Evolutionary conservation across 2,329 filamentous ascomycete genomes (phyloP).

Genomic region (Cladosporium sp.): DNA sequence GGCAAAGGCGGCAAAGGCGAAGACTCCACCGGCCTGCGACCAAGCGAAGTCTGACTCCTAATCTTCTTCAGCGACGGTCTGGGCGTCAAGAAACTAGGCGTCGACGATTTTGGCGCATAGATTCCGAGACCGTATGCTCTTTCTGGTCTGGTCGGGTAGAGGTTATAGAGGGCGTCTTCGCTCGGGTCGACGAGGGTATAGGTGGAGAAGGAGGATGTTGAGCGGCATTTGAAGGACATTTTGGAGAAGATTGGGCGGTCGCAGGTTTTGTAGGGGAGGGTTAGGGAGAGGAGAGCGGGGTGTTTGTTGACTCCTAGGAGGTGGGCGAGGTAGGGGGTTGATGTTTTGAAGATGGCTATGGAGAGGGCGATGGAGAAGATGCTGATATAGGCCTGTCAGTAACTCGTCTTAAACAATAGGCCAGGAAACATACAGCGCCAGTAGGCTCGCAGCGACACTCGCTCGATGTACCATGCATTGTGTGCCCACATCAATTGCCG

Average conservation of each 20-base stretch:
- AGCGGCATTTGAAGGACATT: constrained; percentile 31
- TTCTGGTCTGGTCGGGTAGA: constrained; percentile 16
- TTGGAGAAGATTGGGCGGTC: constrained; percentile 20
- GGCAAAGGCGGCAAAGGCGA: constrained; percentile 25
- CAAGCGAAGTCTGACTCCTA: constrained; percentile 18
- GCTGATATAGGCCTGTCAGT: constrained; percentile 14
- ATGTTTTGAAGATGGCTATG: constrained; percentile 23
- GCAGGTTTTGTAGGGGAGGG: constrained; percentile 19
- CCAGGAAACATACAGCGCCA: constrained; percentile 21
- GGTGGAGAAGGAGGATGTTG: constrained; percentile 22
- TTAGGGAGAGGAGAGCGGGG: constrained; percentile 18
- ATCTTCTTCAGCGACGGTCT: constrained; percentile 24
- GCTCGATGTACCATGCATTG: constrained; percentile 26
- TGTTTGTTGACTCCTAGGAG: constrained; percentile 23
- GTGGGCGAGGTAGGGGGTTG: constrained; percentile 22
- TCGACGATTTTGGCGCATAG: constrained; percentile 16
- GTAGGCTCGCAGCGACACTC: constrained; percentile 20
- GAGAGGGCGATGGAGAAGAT: constrained; percentile 20
- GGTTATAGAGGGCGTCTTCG: constrained; percentile 8
- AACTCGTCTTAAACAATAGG: neutral
- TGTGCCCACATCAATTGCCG: constrained; percentile 17
- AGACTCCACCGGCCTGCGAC: constrained; percentile 14
- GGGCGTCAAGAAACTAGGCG: constrained; percentile 18
- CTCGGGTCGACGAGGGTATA: constrained; percentile 14
- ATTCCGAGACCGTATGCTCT: constrained; percentile 22